Evolutionary conservation across 176 grass and related monocot species (phyloP).

Genomic region (Aegilops umbellulata): DNA sequence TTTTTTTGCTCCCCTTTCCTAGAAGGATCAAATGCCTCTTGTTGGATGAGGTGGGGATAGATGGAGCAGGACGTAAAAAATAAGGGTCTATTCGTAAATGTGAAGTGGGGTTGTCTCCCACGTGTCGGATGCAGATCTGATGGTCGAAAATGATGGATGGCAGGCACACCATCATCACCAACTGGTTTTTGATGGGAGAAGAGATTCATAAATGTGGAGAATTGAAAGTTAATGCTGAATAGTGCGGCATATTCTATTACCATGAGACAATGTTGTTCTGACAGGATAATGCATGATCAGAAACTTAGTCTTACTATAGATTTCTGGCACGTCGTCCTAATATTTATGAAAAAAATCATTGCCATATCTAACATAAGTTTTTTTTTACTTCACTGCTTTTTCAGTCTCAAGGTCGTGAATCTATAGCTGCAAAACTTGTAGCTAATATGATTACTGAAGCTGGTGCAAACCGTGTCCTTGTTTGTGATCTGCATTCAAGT

Average conservation of each 20-base stretch:
- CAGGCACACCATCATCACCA: too few relatives aligned
- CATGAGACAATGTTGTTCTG: background rate
- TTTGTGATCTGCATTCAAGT: constrained; percentile 97
- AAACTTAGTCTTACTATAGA: background rate
- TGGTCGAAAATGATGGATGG: too few relatives aligned
- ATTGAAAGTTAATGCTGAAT: background rate
- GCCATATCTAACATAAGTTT: too few relatives aligned
- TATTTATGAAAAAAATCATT: background rate
- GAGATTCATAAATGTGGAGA: background rate
- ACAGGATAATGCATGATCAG: background rate
- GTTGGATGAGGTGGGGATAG: too few relatives aligned
- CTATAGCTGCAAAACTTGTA: constrained; percentile 98
- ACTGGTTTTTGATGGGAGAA: too few relatives aligned
- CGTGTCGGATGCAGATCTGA: too few relatives aligned
- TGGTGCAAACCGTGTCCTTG: constrained; percentile 93
- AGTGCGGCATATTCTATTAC: background rate
- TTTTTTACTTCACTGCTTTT: background rate
- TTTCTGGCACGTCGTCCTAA: background rate
- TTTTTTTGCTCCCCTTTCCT: too few relatives aligned
- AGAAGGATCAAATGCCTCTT: too few relatives aligned
- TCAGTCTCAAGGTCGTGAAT: constrained; percentile 98
- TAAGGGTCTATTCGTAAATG: too few relatives aligned
- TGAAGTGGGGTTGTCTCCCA: too few relatives aligned
- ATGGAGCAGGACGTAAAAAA: too few relatives aligned
- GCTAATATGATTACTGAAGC: constrained; percentile 99